A percentile compares a stretch with the other conserved stretches of the same genome.
These are phyloP conservation scores for Podospora comata DNA, from an alignment of 495 filamentous ascomycete genomes.

Conservation along the genomic window DNA sequence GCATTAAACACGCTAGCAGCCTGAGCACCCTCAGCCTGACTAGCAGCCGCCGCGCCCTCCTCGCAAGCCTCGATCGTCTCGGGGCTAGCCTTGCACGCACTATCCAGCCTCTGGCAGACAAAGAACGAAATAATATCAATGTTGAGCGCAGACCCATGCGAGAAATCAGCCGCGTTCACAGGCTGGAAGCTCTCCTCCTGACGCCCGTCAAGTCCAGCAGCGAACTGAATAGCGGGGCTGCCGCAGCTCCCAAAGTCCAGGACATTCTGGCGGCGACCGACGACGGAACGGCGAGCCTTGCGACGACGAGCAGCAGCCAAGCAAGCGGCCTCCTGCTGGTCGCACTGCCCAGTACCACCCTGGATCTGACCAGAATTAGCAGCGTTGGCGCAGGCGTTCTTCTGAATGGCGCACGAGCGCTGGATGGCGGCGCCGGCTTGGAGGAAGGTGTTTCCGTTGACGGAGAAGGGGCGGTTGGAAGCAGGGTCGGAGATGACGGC, in stretches of 20 bases:
- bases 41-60: conserved; percentile 41
- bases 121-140: conserved; percentile 54
- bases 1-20: conserved; percentile 60
- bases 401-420: conserved; percentile 54
- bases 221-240: conserved; percentile 55
- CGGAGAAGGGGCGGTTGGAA: conserved; percentile 50
- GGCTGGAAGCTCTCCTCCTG: conserved; percentile 51
- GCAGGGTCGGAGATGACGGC: conserved; percentile 46
- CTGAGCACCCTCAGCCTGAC: conserved; percentile 41
- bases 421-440: conserved; percentile 50
- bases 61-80: conserved; percentile 49
- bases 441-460: conserved; percentile 53
- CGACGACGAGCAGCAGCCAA: conserved; percentile 33
- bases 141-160: conserved; percentile 56
- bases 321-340: conserved; percentile 47
- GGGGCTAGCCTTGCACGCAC: conserved; percentile 50
- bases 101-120: conserved; percentile 53
- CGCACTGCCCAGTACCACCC: conserved; percentile 47
- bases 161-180: conserved; percentile 51
- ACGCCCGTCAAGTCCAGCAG: conserved; percentile 50
- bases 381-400: conserved; percentile 56
- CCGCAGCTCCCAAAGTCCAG: conserved; percentile 50
- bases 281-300: conserved; percentile 22
- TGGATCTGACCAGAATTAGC: conserved; percentile 48
- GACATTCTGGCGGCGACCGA: conserved; percentile 28